These are phyloP conservation scores for Lablab purpureus DNA, from an alignment of 306 rosid genomes.

Conservation along the genomic window DNA sequence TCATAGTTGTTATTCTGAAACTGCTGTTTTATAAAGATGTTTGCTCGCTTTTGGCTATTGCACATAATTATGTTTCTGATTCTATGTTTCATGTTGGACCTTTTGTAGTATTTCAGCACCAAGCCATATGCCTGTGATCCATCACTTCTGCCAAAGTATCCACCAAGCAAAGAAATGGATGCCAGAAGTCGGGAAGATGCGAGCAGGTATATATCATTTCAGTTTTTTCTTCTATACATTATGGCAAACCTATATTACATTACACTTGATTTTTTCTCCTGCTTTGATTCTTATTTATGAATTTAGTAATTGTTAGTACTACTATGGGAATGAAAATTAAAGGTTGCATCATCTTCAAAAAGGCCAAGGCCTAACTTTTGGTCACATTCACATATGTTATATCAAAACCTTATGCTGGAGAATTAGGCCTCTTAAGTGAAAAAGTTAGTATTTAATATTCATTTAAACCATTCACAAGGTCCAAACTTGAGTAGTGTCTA, in stretches of 20 bases:
- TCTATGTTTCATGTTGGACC: slow-evolving; percentile 26
- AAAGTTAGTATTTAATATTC: neutral
- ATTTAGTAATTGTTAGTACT: slow-evolving; percentile 7
- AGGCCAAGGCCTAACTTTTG: neutral
- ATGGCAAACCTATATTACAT: slow-evolving; percentile 18
- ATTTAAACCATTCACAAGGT: slow-evolving; percentile 3
- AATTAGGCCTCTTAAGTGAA: neutral
- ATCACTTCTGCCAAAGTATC: slow-evolving; percentile 83
- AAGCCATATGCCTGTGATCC: slow-evolving; percentile 87
- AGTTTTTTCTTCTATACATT: neutral
- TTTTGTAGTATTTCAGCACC: slow-evolving; percentile 83
- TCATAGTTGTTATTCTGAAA: slow-evolving; percentile 9
- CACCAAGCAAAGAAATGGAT: slow-evolving; percentile 95
- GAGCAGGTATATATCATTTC: slow-evolving; percentile 55
- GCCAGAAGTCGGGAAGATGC: slow-evolving; percentile 68
- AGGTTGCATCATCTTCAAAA: slow-evolving; percentile 3
- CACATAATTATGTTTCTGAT: slow-evolving; percentile 32
- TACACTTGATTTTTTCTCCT: slow-evolving; percentile 11
- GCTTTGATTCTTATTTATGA: slow-evolving; percentile 23
- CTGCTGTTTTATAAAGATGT: neutral
- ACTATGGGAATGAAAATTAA: neutral
- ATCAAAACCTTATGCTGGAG: slow-evolving; percentile 3
- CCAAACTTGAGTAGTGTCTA: neutral
- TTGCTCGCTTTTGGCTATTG: slow-evolving; percentile 3
- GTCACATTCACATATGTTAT: neutral